Evolutionary conservation across 2,329 filamentous ascomycete species (phyloP), one percentile per base, ranked within the genome.

Genomic region (Pseudogymnoascus sp.): DNA sequence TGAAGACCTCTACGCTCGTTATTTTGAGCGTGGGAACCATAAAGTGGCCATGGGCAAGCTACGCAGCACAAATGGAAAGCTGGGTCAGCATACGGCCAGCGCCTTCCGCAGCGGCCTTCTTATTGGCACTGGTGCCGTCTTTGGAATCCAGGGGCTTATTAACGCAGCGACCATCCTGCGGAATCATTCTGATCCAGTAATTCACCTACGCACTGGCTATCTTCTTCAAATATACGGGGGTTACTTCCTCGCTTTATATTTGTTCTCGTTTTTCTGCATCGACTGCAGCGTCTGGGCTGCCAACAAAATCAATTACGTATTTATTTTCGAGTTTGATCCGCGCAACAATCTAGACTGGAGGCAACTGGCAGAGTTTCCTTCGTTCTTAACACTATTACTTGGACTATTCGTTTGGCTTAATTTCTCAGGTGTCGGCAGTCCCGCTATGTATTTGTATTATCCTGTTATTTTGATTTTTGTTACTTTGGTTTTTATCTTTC

Each of bases 311-410:
- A 99, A 99, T 72, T 97, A 97, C 72, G 84, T 88, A 60, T 97
- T 97, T 73, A 91, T 97, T 67, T 99, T 99, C 71, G 94, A 99
- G 75, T 94, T 96, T 71, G 92, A 97, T 77, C 86, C 87, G 60
- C 82, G 93, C 62, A 86, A 94, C 72, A 84, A 87, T 65, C 77
- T 97, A 29, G 90, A 97, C 73, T 99, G 93, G 92, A 86, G 90
- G 67, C 86, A 96, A 72, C 79, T 97, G 31, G 80, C 88, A 5
- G 89, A 94, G 79, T 87, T 97, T 65, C 92, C 94, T 2, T 89
- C 89, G 67, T 86, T 95, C 72, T 91, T 95, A 71, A 77, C 91
- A 4, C 83, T 96, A 58, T 72, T 92, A 4, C 78, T 93, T 39
- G 92, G 92, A 0, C 71, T 97, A 11, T 85, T 88, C 70, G 82